Conservation (phyloP, 192 early-diverging fungal species). For the Rhizophagus prolifer region DNA sequence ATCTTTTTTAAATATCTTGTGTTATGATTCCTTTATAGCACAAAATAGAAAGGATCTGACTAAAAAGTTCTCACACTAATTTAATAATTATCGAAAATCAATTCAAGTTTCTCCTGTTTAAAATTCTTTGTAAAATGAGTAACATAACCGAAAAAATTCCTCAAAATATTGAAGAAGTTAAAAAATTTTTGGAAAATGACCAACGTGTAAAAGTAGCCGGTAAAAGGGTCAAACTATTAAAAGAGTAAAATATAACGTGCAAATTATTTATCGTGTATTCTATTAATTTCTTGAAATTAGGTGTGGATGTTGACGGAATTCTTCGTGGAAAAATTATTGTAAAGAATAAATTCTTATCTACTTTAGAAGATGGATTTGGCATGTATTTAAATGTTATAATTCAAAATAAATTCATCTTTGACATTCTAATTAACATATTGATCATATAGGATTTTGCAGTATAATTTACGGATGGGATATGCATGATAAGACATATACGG, state of each 20-base stretch:
- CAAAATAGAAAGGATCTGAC: too few species aligned
- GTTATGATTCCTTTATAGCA: too few species aligned
- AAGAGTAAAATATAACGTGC: background rate
- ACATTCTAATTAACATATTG: background rate
- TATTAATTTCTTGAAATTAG: background rate
- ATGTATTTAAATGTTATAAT: constrained; percentile 20
- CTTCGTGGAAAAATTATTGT: constrained; percentile 70
- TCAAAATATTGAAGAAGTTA: constrained; percentile 28
- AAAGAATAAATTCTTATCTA: constrained; percentile 65
- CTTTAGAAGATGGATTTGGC: constrained; percentile 69
- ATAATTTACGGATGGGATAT: constrained; percentile 83
- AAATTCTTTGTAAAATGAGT: background rate
- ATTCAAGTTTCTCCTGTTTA: background rate
- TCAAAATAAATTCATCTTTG: background rate
- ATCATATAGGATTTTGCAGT: constrained; percentile 65
- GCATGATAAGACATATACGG: constrained; percentile 66
- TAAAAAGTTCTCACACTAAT: too few species aligned
- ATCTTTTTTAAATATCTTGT: too few species aligned
- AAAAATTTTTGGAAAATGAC: constrained; percentile 42
- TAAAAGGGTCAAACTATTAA: background rate
- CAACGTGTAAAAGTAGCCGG: constrained; percentile 60
- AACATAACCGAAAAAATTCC: background rate
- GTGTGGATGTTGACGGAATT: constrained; percentile 71
- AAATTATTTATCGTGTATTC: too few species aligned
- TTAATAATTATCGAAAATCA: too few species aligned